phyloP scores from a whole-genome alignment of 768 basidiomycete genomes.

The Trametes cingulata region DNA sequence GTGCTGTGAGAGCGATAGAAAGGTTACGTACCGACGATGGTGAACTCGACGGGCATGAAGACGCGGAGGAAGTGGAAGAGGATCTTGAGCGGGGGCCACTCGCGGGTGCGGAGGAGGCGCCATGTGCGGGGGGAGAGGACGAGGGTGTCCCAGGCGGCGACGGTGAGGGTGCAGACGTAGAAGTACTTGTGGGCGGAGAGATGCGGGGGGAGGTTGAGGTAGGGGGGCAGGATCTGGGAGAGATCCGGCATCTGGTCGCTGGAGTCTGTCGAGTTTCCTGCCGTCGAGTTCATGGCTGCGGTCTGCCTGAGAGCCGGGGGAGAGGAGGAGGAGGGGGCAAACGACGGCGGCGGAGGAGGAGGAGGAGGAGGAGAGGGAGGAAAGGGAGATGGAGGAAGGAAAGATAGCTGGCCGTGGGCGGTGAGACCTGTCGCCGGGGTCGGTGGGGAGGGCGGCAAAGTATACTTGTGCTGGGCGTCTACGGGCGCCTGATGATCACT shows the following conservation, averaged over 20 bases:
- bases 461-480: conserved; percentile 13
- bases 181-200: conserved; percentile 88
- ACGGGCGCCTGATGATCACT: conserved; percentile 6
- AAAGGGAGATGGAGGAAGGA: background rate
- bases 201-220: conserved; percentile 74
- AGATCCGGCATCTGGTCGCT: conserved; percentile 8
- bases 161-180: conserved; percentile 85
- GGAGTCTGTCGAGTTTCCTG: conserved; percentile 17
- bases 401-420: conserved; percentile 1
- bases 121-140: conserved; percentile 80
- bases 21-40: conserved; percentile 58
- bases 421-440: background rate
- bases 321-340: background rate
- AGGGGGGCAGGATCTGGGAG: conserved; percentile 51
- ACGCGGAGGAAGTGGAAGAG: conserved; percentile 73
- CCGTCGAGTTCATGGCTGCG: conserved; percentile 21
- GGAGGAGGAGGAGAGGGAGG: background rate
- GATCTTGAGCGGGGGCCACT: conserved; percentile 78
- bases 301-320: conserved; percentile 12
- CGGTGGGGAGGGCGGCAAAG: background rate
- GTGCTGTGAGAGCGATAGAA: conserved; percentile 1
- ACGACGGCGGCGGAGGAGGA: background rate
- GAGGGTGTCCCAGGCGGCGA: conserved; percentile 88
- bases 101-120: conserved; percentile 59
- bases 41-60: conserved; percentile 81